phyloP scores from a whole-genome alignment of 108 stramenopile genomes.

The Seminavis robusta region DNA sequence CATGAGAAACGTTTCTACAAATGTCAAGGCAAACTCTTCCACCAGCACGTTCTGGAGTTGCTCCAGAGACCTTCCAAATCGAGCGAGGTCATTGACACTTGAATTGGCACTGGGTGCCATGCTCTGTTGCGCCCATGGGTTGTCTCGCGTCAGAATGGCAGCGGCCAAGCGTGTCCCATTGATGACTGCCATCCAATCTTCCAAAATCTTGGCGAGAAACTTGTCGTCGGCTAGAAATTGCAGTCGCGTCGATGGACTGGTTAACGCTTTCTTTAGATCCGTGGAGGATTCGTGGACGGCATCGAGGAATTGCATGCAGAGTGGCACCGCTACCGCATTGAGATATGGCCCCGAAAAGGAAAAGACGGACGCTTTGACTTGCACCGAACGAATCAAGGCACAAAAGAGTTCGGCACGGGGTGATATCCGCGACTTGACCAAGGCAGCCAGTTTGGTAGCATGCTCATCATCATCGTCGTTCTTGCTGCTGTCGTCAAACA shows the following conservation, averaged over 20 bases:
- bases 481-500: constrained; percentile 35
- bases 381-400: constrained; percentile 58
- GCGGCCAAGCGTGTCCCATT: constrained; percentile 64
- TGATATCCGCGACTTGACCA: constrained; percentile 28
- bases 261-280: constrained; percentile 31
- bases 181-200: constrained; percentile 72
- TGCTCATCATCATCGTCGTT: constrained; percentile 6
- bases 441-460: constrained; percentile 1
- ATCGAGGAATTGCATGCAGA: constrained; percentile 67
- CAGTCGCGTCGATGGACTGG: neutral
- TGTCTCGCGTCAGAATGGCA: constrained; percentile 1
- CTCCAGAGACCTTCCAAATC: constrained; percentile 63
- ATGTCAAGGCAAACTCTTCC: constrained; percentile 55
- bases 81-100: constrained; percentile 45
- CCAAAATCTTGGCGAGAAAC: constrained; percentile 35
- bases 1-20: constrained; percentile 72
- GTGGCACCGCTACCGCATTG: constrained; percentile 54
- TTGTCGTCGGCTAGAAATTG: constrained; percentile 19
- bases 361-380: constrained; percentile 53
- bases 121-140: neutral
- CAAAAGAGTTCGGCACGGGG: constrained; percentile 69
- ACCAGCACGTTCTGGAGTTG: constrained; percentile 53
- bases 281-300: constrained; percentile 61
- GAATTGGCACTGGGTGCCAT: constrained; percentile 4
- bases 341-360: constrained; percentile 42